Percentiles rank a stretch among this genome's conserved stretches.
These are phyloP conservation scores for Mycena metata DNA, from an alignment of 768 basidiomycete genomes.

Conservation along the genomic window DNA sequence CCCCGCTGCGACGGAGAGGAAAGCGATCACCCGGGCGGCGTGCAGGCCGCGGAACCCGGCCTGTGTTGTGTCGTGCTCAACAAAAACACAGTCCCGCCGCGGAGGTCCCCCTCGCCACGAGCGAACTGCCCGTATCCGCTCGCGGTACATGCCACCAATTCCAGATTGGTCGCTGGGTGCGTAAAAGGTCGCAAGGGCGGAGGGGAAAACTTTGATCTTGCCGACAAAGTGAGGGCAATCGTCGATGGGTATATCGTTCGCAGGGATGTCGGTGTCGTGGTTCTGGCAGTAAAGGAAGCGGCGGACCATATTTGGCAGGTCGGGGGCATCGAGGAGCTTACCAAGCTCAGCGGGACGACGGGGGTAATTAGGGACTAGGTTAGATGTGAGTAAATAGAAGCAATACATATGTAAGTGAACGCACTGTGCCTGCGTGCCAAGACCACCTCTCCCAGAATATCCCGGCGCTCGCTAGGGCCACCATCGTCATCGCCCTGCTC, in stretches of 20 bases:
- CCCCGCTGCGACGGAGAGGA: slow-evolving; percentile 20
- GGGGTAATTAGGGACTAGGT: background rate
- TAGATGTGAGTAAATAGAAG: slow-evolving; percentile 27
- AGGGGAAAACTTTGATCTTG: slow-evolving; percentile 43
- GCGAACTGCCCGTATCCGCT: slow-evolving; percentile 46
- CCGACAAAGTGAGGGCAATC: slow-evolving; percentile 38
- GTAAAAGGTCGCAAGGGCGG: slow-evolving; percentile 49
- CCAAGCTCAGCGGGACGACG: background rate
- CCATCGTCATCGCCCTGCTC: background rate
- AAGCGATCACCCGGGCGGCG: slow-evolving; percentile 39
- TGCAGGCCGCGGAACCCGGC: slow-evolving; percentile 44
- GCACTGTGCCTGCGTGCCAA: slow-evolving; percentile 20
- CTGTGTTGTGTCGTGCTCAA: slow-evolving; percentile 33
- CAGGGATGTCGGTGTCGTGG: slow-evolving; percentile 24
- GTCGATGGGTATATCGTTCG: slow-evolving; percentile 31
- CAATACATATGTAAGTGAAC: slow-evolving; percentile 8
- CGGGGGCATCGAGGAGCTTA: background rate
- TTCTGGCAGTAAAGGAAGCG: slow-evolving; percentile 45
- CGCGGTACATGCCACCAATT: slow-evolving; percentile 45
- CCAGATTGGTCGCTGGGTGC: slow-evolving; percentile 54
- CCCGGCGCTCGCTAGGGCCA: background rate
- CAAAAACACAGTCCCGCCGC: slow-evolving; percentile 47
- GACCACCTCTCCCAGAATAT: slow-evolving; percentile 18
- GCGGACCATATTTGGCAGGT: background rate
- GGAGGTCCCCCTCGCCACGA: slow-evolving; percentile 45